These are phyloP conservation scores for Eutypa lata DNA, from an alignment of 2,329 filamentous ascomycete species.

Conservation along the genomic window DNA sequence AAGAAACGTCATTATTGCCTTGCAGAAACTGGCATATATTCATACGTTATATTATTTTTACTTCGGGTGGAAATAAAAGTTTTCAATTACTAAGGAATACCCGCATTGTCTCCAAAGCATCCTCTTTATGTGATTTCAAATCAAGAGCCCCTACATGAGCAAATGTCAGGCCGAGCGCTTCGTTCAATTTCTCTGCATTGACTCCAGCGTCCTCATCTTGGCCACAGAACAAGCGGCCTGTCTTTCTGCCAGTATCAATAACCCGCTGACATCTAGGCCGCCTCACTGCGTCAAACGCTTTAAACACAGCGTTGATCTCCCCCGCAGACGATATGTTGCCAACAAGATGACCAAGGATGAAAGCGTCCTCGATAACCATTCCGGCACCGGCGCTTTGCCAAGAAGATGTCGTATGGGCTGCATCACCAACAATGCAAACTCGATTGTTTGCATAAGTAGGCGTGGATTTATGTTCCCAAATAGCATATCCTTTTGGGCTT, in stretches of 20 bases:
- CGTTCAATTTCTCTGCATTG: slow-evolving; percentile 2
- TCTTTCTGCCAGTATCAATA: background rate
- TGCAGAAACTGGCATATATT: no score
- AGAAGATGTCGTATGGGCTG: background rate
- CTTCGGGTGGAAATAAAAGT: no score
- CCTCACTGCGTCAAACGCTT: background rate
- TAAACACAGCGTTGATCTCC: background rate
- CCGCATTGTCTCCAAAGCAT: slow-evolving; percentile 1
- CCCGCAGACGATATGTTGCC: background rate
- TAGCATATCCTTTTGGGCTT: background rate
- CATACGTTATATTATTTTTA: no score
- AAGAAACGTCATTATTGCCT: no score
- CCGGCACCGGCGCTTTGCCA: background rate
- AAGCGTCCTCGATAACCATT: background rate
- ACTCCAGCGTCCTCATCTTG: slow-evolving; percentile 1
- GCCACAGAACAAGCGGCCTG: background rate
- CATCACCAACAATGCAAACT: background rate
- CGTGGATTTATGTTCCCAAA: background rate
- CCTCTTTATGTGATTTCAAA: slow-evolving; percentile 5
- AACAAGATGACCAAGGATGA: background rate
- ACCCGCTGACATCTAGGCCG: background rate
- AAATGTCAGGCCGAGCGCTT: slow-evolving; percentile 1
- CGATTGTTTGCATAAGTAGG: background rate
- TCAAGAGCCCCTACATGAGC: slow-evolving; percentile 4
- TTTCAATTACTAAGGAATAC: no score